Evolutionary conservation across 345 rosid species (phyloP).

Genomic region (Ceriops decandra): DNA sequence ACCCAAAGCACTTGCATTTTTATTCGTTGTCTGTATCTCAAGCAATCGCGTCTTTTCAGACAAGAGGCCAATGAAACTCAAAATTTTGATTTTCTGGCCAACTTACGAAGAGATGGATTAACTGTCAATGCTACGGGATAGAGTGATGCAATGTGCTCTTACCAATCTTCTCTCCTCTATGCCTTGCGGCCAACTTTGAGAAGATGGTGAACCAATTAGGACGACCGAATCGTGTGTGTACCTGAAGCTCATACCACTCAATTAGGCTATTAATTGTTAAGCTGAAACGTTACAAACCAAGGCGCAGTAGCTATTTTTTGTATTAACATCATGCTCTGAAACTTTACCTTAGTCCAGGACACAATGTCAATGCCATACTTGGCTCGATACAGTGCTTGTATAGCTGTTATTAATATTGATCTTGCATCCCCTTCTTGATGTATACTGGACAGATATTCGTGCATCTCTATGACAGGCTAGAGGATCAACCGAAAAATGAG

Average conservation of each 20-base stretch:
- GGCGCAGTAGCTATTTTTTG: no score
- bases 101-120: not conserved
- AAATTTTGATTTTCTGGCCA: not conserved
- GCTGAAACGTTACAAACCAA: no score
- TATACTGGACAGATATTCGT: slow-evolving; percentile 42
- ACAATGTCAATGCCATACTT: slow-evolving; percentile 40
- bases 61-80: no score
- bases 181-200: slow-evolving; percentile 39
- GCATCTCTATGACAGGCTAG: slow-evolving; percentile 40
- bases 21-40: no score
- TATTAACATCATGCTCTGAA: not conserved
- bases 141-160: slow-evolving; percentile 13
- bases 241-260: slow-evolving; percentile 26
- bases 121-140: not conserved
- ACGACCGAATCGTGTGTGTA: slow-evolving; percentile 42
- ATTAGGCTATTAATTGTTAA: not conserved
- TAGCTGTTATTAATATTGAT: slow-evolving; percentile 36
- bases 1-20: not conserved
- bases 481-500: not conserved
- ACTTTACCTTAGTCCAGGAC: slow-evolving; percentile 41
- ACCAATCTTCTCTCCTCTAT: slow-evolving; percentile 45
- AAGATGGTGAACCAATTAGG: slow-evolving; percentile 54
- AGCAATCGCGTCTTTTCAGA: no score
- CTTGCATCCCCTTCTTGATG: slow-evolving; percentile 49
- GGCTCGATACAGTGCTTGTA: slow-evolving; percentile 37